Percentiles rank a stretch among this genome's conserved stretches.
Conservation (phyloP, 495 filamentous ascomycete genomes). For the Lophiotrema nucula region DNA sequence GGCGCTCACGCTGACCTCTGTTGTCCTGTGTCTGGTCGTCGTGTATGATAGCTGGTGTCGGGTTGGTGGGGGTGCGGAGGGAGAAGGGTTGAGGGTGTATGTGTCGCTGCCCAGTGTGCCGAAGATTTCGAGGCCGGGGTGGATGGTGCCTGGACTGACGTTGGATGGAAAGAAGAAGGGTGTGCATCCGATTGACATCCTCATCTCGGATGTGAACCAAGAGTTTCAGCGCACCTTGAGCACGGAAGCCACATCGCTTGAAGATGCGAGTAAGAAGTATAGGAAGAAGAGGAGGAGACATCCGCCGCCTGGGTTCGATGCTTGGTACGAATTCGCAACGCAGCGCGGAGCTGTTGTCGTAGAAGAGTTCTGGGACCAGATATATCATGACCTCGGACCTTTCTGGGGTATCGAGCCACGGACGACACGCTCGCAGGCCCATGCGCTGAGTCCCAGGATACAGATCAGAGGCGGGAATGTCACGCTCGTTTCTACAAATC, state of each 20-base stretch:
- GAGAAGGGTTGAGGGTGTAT: too few species aligned
- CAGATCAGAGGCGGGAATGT: conserved; percentile 35
- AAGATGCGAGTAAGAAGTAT: conserved; percentile 39
- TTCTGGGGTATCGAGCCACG: conserved; percentile 40
- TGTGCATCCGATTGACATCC: conserved; percentile 38
- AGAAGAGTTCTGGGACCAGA: conserved; percentile 44
- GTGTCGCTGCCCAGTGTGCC: not conserved
- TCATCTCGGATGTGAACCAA: conserved; percentile 30
- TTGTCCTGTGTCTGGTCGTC: conserved; percentile 6
- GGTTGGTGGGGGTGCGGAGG: too few species aligned
- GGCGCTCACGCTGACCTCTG: conserved; percentile 7
- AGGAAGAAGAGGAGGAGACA: conserved; percentile 35
- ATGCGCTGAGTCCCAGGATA: conserved; percentile 23
- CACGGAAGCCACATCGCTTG: conserved; percentile 29
- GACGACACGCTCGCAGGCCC: conserved; percentile 30
- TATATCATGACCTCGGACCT: conserved; percentile 40
- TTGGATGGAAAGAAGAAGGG: not conserved
- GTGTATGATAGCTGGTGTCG: not conserved
- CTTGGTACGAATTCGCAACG: conserved; percentile 39
- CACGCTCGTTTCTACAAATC: conserved; percentile 12
- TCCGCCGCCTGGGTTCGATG: conserved; percentile 42
- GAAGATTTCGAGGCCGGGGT: not conserved
- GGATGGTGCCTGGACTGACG: not conserved
- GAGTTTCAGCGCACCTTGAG: conserved; percentile 22
- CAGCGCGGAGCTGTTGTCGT: conserved; percentile 35